Evolutionary conservation across 2,329 filamentous ascomycete species (phyloP), one percentile per base, ranked within the genome.

Genomic region (Rhynchosporium agropyri): DNA sequence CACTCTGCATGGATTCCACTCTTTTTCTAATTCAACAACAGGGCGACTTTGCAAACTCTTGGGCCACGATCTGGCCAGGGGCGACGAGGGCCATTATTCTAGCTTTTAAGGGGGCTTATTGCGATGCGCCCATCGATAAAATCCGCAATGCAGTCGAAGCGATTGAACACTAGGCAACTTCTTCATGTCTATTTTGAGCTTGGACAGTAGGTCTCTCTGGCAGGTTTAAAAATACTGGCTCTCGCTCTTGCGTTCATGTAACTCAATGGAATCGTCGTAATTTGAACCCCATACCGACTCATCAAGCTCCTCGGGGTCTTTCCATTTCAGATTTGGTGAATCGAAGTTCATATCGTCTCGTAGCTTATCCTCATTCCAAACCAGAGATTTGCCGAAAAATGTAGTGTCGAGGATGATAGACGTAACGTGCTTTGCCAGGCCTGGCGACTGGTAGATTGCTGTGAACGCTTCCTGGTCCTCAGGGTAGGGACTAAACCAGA

Each of bases 371-470:
- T 28, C 10, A 10, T 48, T 28, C 45, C 20, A 10, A 9, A n/a
- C 2, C 9, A n/a, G n/a, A 28, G 20, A 48, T 1, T 26, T 26
- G 12, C 45, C 45, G n/a, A 48, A 48, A 15, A 26, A 7, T 48
- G 45, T 48, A 26, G 45, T 48, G 10, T 48, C 45, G 45, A 48
- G n/a, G 45, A 48, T 48, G 7, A 48, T 26, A 15, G 45, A 48
- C 7, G n/a, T 48, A 48, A 48, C 20, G 12, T 48, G n/a, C 15
- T 48, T 48, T 28, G 45, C 45, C 45, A 48, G 10, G 20, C 45
- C 20, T 28, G 20, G 20, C 28, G 20, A 2, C 20, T 12, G 3
- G 20, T 26, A 48, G 12, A 48, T 48, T 9, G n/a, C 45, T 26
- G 28, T 28, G 45, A 48, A 48, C 3, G 3, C 45, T 9, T 48